Conservation (phyloP, 2,329 filamentous ascomycete species). For the Paraphoma chrysanthemicola region DNA sequence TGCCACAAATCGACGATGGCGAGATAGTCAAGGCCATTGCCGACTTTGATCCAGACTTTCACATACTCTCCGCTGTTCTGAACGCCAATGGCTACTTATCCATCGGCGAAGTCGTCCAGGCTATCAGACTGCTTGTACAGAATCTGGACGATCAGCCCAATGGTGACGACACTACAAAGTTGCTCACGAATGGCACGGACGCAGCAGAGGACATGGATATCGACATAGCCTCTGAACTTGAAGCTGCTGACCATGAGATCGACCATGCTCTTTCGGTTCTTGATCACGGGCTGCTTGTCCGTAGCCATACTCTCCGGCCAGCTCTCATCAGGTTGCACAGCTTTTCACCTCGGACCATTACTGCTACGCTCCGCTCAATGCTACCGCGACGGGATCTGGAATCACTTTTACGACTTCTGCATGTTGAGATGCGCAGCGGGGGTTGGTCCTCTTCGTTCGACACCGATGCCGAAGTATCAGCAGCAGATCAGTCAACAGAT, state of each 20-base stretch:
- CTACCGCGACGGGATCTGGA: conserved; percentile 73
- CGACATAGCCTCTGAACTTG: conserved; percentile 48
- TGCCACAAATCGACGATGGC: conserved; percentile 61
- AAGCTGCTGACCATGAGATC: conserved; percentile 61
- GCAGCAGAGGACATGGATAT: conserved; percentile 38
- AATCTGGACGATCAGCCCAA: conserved; percentile 64
- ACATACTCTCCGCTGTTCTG: conserved; percentile 70
- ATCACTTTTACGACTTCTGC: conserved; percentile 74
- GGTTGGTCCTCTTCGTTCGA: conserved; percentile 78
- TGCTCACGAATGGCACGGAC: conserved; percentile 39
- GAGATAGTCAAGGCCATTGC: conserved; percentile 69
- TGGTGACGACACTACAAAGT: conserved; percentile 47
- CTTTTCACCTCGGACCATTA: conserved; percentile 67
- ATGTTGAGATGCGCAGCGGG: conserved; percentile 75
- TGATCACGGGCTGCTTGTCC: conserved; percentile 67
- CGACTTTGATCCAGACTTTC: conserved; percentile 72
- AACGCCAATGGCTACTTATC: conserved; percentile 68
- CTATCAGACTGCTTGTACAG: conserved; percentile 71
- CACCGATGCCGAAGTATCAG: conserved; percentile 57
- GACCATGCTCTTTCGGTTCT: conserved; percentile 72
- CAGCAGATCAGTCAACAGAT: conserved; percentile 48
- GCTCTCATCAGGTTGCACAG: conserved; percentile 74
- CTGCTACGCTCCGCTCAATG: conserved; percentile 67
- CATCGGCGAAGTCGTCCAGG: conserved; percentile 70
- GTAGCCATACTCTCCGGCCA: conserved; percentile 69